phyloP scores from a whole-genome alignment of 345 rosid species.

The Aquilaria yunnanensis region DNA sequence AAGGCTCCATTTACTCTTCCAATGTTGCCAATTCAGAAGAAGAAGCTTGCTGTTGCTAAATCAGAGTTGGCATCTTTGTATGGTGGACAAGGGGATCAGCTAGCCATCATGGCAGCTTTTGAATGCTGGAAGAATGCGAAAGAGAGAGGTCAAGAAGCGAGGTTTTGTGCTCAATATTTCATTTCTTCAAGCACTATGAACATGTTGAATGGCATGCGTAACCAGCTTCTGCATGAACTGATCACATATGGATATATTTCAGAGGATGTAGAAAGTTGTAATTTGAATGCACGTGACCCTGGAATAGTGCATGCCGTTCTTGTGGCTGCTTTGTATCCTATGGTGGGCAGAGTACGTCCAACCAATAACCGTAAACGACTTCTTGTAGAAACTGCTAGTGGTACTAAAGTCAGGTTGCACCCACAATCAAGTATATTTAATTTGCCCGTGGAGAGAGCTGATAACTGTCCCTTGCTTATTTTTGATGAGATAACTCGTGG shows the following conservation, averaged over 20 bases:
- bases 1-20: constrained; percentile 87
- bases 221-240: constrained; percentile 71
- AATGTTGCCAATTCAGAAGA: constrained; percentile 61
- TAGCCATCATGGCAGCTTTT: constrained; percentile 86
- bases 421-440: constrained; percentile 57
- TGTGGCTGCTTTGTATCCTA: constrained; percentile 85
- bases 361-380: constrained; percentile 37
- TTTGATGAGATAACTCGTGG: constrained; percentile 90
- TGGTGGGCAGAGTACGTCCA: constrained; percentile 62
- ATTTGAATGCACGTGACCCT: constrained; percentile 53
- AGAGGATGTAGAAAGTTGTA: constrained; percentile 47
- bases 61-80: constrained; percentile 76
- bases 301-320: constrained; percentile 87
- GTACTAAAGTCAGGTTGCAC: constrained; percentile 66
- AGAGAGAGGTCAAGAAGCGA: constrained; percentile 45
- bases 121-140: constrained; percentile 89
- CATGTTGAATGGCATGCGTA: constrained; percentile 81
- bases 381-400: constrained; percentile 61
- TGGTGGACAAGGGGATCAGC: constrained; percentile 86
- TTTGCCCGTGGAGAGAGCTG: constrained; percentile 30
- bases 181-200: constrained; percentile 66
- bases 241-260: constrained; percentile 57
- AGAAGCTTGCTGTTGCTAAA: constrained; percentile 67
- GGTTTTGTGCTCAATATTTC: constrained; percentile 73
- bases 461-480: constrained; percentile 47